Conservation (phyloP, 768 basidiomycete genomes). For the Kwoniella newhampshirensis region DNA sequence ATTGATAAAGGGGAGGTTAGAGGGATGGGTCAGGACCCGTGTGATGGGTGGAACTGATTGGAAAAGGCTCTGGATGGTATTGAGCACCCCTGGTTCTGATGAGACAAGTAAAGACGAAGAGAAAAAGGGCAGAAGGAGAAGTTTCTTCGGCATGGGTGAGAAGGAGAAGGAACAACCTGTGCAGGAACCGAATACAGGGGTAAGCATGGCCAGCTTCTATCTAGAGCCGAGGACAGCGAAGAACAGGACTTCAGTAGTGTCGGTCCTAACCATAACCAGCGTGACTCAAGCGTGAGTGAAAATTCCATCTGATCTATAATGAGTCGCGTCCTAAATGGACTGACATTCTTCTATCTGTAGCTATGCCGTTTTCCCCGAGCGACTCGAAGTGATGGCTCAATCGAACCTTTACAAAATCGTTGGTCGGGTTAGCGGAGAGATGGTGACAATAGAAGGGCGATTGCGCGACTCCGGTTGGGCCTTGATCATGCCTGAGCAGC, state of each 20-base stretch:
- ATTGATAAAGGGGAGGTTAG: conserved; percentile 70
- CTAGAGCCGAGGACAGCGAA: conserved; percentile 41
- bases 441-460: conserved; percentile 65
- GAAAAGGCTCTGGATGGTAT: conserved; percentile 84
- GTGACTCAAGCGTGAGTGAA: conserved; percentile 69
- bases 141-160: conserved; percentile 47
- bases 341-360: no score
- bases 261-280: conserved; percentile 67
- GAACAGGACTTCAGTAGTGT: conserved; percentile 69
- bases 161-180: conserved; percentile 34
- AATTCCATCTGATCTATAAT: neutral
- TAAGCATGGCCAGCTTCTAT: conserved; percentile 54
- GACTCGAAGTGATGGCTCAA: conserved; percentile 82
- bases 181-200: conserved; percentile 44
- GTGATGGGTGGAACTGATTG: conserved; percentile 97
- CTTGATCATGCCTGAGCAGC: conserved; percentile 79
- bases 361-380: conserved; percentile 89
- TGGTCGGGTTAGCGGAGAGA: conserved; percentile 75
- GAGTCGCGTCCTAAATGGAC: neutral
- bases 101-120: conserved; percentile 34
- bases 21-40: conserved; percentile 87
- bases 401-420: conserved; percentile 92
- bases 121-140: conserved; percentile 64
- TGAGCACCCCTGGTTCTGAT: conserved; percentile 56
- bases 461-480: conserved; percentile 71